Conservation (phyloP, 305 asterid genomes). For the Solanum hybrid region DNA sequence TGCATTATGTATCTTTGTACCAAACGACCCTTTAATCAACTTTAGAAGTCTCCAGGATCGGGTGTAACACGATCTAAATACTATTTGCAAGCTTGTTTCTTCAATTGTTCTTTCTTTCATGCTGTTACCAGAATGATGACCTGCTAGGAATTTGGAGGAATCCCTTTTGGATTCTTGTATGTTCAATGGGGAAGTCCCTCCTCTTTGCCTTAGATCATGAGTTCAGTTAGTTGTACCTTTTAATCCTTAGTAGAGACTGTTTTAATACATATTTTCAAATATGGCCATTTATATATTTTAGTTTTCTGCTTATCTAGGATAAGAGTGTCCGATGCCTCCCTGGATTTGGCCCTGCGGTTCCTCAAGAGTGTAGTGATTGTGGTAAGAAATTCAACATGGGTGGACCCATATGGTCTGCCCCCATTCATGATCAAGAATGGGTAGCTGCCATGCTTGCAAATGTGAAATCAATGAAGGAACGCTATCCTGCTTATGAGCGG, state of each 20-base stretch:
- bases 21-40: not conserved
- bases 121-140: not conserved
- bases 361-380: slow-evolving; percentile 87
- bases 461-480: slow-evolving; percentile 56
- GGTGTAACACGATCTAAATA: not conserved
- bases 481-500: slow-evolving; percentile 79
- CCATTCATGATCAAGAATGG: slow-evolving; percentile 96
- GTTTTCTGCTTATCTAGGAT: slow-evolving; percentile 31
- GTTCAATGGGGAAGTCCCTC: not conserved
- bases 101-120: not conserved
- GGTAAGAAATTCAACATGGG: slow-evolving; percentile 97
- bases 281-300: not conserved
- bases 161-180: not conserved
- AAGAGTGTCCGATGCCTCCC: slow-evolving; percentile 75
- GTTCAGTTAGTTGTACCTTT: not conserved
- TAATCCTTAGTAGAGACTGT: not conserved
- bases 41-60: not conserved
- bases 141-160: not conserved
- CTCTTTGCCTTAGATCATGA: not conserved
- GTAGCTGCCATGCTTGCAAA: slow-evolving; percentile 61
- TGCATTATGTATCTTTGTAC: no score
- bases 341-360: slow-evolving; percentile 87
- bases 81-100: not conserved
- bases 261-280: not conserved
- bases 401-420: slow-evolving; percentile 98